Evolutionary conservation across 768 basidiomycete genomes (phyloP).

Genomic region (Pleurotus giganteus): DNA sequence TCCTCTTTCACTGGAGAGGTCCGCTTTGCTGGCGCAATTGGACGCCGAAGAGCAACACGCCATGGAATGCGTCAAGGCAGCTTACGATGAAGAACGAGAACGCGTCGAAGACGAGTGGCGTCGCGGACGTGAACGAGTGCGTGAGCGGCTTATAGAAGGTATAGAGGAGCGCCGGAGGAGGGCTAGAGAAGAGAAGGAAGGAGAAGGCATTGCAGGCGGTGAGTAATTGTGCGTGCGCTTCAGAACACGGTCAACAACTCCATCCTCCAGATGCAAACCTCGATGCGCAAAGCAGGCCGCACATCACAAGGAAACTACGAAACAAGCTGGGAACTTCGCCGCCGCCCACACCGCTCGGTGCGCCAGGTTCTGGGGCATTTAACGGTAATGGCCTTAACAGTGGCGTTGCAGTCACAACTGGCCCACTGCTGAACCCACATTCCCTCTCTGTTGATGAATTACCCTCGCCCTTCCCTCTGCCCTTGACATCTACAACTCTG

Average conservation of each 20-base stretch:
- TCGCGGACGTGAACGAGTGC: slow-evolving; percentile 68
- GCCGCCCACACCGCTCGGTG: slow-evolving; percentile 67
- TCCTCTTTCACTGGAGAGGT: slow-evolving; percentile 73
- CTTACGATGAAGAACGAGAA: slow-evolving; percentile 77
- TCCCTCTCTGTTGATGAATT: slow-evolving; percentile 85
- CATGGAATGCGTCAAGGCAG: slow-evolving; percentile 63
- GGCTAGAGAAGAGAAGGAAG: slow-evolving; percentile 86
- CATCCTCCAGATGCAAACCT: slow-evolving; percentile 59
- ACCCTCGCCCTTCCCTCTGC: slow-evolving; percentile 80
- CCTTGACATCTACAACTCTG: slow-evolving; percentile 57
- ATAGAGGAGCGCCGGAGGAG: slow-evolving; percentile 78
- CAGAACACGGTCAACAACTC: too few species aligned
- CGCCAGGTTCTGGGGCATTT: slow-evolving; percentile 27
- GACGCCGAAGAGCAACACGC: slow-evolving; percentile 67
- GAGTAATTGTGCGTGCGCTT: too few species aligned
- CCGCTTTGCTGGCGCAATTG: slow-evolving; percentile 66
- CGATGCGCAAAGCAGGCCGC: slow-evolving; percentile 74
- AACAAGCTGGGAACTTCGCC: slow-evolving; percentile 72
- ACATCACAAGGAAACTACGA: slow-evolving; percentile 81
- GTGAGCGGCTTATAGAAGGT: slow-evolving; percentile 78
- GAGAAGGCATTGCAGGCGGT: slow-evolving; percentile 78
- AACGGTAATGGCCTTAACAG: slow-evolving; percentile 36
- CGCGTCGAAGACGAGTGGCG: slow-evolving; percentile 83
- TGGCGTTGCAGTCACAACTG: slow-evolving; percentile 61
- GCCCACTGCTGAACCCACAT: slow-evolving; percentile 76